phyloP scores from a whole-genome alignment of 83 land plant genomes.

The Larix sibirica region DNA sequence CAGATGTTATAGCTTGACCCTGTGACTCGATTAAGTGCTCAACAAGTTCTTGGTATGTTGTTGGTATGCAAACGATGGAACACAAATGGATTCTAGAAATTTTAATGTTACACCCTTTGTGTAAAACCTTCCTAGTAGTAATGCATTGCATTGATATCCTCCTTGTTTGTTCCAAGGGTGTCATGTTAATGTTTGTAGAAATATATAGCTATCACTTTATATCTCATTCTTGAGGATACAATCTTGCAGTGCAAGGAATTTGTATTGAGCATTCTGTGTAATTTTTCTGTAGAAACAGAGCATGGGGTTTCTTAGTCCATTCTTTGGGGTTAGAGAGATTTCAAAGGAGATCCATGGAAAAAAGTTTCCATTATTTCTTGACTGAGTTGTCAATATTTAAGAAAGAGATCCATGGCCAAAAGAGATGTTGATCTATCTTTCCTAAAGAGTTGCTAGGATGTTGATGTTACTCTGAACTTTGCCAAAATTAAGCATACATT shows the following conservation, averaged over 20 bases:
- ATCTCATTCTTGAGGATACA: no score
- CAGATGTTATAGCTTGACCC: conserved; percentile 70
- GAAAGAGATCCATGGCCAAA: no score
- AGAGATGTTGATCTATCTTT: no score
- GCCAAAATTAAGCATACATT: no score
- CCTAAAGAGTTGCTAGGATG: no score
- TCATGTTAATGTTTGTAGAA: neutral
- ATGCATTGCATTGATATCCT: neutral
- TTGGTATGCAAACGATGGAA: conserved; percentile 20
- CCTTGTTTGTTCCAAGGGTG: neutral
- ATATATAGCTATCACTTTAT: no score
- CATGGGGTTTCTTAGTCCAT: conserved; percentile 69
- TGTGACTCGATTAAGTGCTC: conserved; percentile 54
- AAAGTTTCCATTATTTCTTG: no score
- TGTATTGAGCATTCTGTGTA: no score
- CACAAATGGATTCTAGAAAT: neutral
- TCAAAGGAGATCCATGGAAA: conserved; percentile 75
- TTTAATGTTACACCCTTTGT: neutral
- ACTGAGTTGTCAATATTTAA: no score
- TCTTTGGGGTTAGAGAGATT: conserved; percentile 55
- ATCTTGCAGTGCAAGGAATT: no score
- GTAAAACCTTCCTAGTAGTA: neutral
- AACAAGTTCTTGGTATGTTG: conserved; percentile 69
- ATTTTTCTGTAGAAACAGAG: no score
- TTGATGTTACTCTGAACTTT: no score